Evolutionary conservation across 1,284 basidiomycete genomes (phyloP).

Genomic region (Tilletiopsis washingtonensis): DNA sequence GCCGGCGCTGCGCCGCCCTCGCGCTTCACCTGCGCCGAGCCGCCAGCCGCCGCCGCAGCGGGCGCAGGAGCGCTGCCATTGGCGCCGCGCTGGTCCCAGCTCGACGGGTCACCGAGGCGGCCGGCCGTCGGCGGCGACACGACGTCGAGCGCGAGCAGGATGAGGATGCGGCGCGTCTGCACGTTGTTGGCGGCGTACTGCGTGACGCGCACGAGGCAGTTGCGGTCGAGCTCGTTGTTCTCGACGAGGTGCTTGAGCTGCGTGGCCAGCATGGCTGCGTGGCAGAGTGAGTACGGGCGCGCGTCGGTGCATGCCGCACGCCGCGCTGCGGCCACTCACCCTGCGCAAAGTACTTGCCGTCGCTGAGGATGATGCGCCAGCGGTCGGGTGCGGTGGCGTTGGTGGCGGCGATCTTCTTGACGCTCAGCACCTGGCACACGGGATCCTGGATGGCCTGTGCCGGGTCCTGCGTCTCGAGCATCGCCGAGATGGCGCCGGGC

Average conservation of each 20-base stretch:
- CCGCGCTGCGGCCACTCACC: slow-evolving; percentile 10
- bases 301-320: not conserved
- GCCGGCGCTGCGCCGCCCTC: not conserved
- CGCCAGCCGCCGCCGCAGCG: slow-evolving; percentile 3
- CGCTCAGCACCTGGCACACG: slow-evolving; percentile 42
- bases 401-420: slow-evolving; percentile 40
- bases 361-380: slow-evolving; percentile 44
- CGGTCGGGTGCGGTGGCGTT: slow-evolving; percentile 34
- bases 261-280: slow-evolving; percentile 78
- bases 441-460: slow-evolving; percentile 26
- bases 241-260: slow-evolving; percentile 74
- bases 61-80: slow-evolving; percentile 7
- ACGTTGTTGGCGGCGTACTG: slow-evolving; percentile 77
- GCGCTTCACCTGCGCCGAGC: not conserved
- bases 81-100: slow-evolving; percentile 4
- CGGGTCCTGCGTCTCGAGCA: slow-evolving; percentile 33
- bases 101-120: slow-evolving; percentile 30
- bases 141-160: slow-evolving; percentile 66
- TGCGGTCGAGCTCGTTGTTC: slow-evolving; percentile 61
- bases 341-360: slow-evolving; percentile 42
- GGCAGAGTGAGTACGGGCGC: not conserved
- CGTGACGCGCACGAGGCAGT: slow-evolving; percentile 66
- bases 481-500: slow-evolving; percentile 34
- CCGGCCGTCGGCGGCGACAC: slow-evolving; percentile 16
- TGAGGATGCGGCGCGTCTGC: slow-evolving; percentile 70